phyloP scores from a whole-genome alignment of 2,329 filamentous ascomycete genomes.

The Fusarium sp. region DNA sequence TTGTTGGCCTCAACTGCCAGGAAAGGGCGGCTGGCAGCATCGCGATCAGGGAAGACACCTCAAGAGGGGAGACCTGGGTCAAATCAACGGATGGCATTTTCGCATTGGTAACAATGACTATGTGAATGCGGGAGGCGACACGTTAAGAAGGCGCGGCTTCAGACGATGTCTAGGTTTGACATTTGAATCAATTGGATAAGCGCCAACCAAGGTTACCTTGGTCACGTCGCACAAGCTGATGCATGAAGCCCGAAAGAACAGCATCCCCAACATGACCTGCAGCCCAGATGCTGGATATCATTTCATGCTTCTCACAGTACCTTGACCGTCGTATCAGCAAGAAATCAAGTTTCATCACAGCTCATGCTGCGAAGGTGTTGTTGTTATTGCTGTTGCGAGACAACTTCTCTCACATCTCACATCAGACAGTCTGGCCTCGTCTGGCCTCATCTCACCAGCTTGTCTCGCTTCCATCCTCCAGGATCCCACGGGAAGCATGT shows the following conservation, averaged over 20 bases:
- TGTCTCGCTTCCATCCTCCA: constrained; percentile 17
- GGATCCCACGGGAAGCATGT: constrained; percentile 10
- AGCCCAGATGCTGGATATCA: constrained; percentile 7
- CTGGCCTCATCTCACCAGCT: constrained; percentile 8
- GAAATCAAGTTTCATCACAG: constrained; percentile 17
- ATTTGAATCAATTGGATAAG: constrained; percentile 27
- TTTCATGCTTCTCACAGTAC: not conserved
- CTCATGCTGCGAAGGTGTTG: not conserved
- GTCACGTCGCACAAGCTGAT: constrained; percentile 17
- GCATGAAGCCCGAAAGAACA: constrained; percentile 32
- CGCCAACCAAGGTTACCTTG: constrained; percentile 12
- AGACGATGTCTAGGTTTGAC: constrained; percentile 30
- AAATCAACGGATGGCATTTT: constrained; percentile 13
- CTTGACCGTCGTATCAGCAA: not conserved
- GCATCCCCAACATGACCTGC: constrained; percentile 14
- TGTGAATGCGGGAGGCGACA: constrained; percentile 32
- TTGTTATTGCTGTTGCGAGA: constrained; percentile 5
- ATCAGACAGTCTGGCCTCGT: constrained; percentile 18
- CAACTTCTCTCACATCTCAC: constrained; percentile 15
- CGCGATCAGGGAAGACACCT: constrained; percentile 15
- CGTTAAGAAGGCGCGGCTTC: constrained; percentile 37
- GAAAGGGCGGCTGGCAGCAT: constrained; percentile 26
- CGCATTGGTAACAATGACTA: constrained; percentile 16
- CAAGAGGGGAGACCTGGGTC: constrained; percentile 7
- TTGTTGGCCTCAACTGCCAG: constrained; percentile 35